Evolutionary conservation across 2,329 filamentous ascomycete genomes (phyloP), one percentile per base, ranked within the genome.

Genomic region (Aureobasidium uvarum): DNA sequence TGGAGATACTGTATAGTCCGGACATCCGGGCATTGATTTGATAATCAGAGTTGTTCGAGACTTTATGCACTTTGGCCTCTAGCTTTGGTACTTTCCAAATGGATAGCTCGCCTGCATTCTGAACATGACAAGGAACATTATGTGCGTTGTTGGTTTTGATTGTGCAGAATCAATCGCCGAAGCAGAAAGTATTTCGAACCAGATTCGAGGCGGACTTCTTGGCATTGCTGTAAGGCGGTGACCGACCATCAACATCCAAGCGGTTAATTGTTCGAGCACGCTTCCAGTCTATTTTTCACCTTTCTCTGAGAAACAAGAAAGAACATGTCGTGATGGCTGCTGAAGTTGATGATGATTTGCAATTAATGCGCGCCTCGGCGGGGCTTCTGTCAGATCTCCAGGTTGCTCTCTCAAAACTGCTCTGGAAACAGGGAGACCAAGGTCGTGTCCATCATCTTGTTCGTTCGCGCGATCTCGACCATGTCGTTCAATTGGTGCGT

Each of bases 341-440:
- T 13, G 45, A 62, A 62, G 36, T 51, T n/a, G 56, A 82, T 45
- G 79, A 80, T 46, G 80, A 82, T 63, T 68, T 82, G 45, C 77
- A 77, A 66, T 71, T 81, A 18, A 75, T 78, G 67, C 76, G 78
- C 55, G 79, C 80, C 5, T 80, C 80, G 20, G 72, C 66, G 65
- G 73, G 63, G 56, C 67, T 77, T 14, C 66, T 77, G 10, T 64
- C 69, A 10, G 72, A 76, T 50, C 70, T 77, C 2, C 71, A 75
- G 48, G n/a, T 13, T 71, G 78, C 82, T 10, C 73, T 90, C 8
- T 74, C 74, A 4, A 76, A 71, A 66, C 67, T 79, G 11, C 70
- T 81, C 7, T 77, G 75, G 69, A 78, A 77, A 64, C 67, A 70
- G 28, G 64, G 64, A 38, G 64, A 62, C n/a, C 65, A 67, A 43